A percentile compares a stretch with the other conserved stretches of the same genome.
Evolutionary conservation across 2,329 filamentous ascomycete genomes (phyloP).

Genomic region (Graphium sp.): DNA sequence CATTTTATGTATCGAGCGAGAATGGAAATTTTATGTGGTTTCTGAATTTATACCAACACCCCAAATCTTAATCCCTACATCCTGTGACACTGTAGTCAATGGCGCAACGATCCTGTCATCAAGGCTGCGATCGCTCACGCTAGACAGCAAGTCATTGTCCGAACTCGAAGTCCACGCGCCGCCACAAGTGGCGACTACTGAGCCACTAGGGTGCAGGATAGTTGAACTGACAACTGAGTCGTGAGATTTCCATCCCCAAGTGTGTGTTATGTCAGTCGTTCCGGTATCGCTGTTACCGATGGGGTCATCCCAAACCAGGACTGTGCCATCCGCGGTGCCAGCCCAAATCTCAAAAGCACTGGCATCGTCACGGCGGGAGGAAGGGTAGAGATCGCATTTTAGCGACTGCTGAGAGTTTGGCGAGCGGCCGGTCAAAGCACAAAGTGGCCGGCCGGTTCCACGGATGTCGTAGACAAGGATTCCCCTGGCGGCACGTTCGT

Average conservation of each 20-base stretch:
- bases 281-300: slow-evolving; percentile 27
- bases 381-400: too few species aligned
- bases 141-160: too few species aligned
- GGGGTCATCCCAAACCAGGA: slow-evolving; percentile 42
- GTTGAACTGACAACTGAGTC: slow-evolving; percentile 29
- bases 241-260: slow-evolving; percentile 33
- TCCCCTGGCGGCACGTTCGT: slow-evolving; percentile 37
- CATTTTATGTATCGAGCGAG: too few species aligned
- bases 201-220: slow-evolving; percentile 33
- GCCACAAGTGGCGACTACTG: slow-evolving; percentile 38
- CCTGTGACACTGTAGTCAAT: too few species aligned
- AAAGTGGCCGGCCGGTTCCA: slow-evolving; percentile 37
- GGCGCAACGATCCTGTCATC: too few species aligned
- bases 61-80: too few species aligned
- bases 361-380: slow-evolving; percentile 4
- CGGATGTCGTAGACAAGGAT: slow-evolving; percentile 47
- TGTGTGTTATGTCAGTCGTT: too few species aligned
- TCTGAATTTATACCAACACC: too few species aligned
- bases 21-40: too few species aligned
- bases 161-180: slow-evolving; percentile 28
- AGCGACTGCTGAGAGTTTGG: slow-evolving; percentile 32
- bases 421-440: slow-evolving; percentile 30
- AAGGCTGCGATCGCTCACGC: not conserved
- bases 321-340: slow-evolving; percentile 33
- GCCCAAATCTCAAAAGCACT: slow-evolving; percentile 46